Base-by-base conservation (phyloP, 2,329 filamentous ascomycete genomes). In the Balansia obtecta region DNA sequence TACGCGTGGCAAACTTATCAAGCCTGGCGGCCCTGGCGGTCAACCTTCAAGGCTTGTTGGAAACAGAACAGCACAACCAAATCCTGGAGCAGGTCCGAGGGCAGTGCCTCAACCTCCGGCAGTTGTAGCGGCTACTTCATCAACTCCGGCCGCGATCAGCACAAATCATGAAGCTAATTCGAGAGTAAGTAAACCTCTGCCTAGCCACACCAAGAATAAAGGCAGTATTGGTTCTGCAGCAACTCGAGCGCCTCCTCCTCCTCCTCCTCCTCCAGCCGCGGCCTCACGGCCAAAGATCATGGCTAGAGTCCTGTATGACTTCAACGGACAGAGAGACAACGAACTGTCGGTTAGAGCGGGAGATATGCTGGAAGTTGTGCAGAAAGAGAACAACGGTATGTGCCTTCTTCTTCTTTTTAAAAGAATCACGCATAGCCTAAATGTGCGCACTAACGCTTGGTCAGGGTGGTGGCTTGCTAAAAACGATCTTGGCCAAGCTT, bases 401-500 rank as follows among this genome's bases (percentile, higher is more conserved):
- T 53, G 16, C 12, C 15, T 20, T 13, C 33, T 16, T 30, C 12
- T 4, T 22, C 4, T 12, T 20, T 27, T n/a, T n/a, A 10, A 12
- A 10, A 12, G 5, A 22, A 44, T 34, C 43, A 11, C 9, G 5
- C n/a, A 13, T 9, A 18, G 22, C 52, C 3, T 11, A 1, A 44
- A 3, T 2, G 4, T 4, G 20, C 15, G 15, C 9, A 11, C 16
- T 22, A 65, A 75, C 56, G 50, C 20, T 41, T 48, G 48, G n/a
- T 13, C 20, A 95, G 91, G 93, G 49, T 98, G 93, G 93, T 97
- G 91, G 91, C 75, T 97, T 45, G 93, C 85, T 55, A 91, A 88
- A 72, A 86, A 84, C 54, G 69, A 57, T 6, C 58, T 59, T 4
- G 79, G 80, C n/a, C 88, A 93, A 67, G 93, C 89, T 48, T 98